A percentile compares a stretch with the other conserved stretches of the same genome.
phyloP scores from a whole-genome alignment of 2,329 filamentous ascomycete genomes.

The Beauveria bassiana region DNA sequence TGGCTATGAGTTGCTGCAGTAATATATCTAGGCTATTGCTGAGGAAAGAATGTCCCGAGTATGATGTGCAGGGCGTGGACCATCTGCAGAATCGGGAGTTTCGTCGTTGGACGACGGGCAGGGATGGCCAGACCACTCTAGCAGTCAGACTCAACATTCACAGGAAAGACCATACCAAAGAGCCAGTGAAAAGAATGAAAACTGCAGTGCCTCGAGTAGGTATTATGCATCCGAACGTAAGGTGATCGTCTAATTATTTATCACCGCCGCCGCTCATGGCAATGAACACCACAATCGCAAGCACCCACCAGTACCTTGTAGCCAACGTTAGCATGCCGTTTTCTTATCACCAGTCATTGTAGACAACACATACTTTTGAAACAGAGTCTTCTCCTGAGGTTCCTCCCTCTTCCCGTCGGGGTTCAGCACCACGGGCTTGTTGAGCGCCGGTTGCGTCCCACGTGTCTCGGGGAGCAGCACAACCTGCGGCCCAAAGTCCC shows the following conservation, averaged over 20 bases:
- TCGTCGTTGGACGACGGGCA: neutral
- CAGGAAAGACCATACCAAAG: neutral
- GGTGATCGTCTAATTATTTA: constrained; percentile 43
- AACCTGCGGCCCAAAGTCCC: constrained; percentile 57
- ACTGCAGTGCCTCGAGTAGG: neutral
- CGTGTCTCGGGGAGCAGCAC: constrained; percentile 37
- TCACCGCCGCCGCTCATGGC: constrained; percentile 45
- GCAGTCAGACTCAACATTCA: neutral
- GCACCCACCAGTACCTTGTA: constrained; percentile 58
- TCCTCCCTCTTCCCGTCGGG: constrained; percentile 52
- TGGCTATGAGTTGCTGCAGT: neutral
- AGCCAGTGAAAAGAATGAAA: neutral
- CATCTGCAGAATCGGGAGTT: neutral
- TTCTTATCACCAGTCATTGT: neutral
- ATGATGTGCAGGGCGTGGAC: neutral
- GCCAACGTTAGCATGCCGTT: constrained; percentile 25
- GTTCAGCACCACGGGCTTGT: constrained; percentile 55
- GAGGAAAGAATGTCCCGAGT: too few species aligned
- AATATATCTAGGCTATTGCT: neutral
- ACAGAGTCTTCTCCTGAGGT: constrained; percentile 53
- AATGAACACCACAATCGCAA: constrained; percentile 46
- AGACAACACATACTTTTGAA: constrained; percentile 49
- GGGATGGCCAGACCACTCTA: neutral
- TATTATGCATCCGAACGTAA: constrained; percentile 1
- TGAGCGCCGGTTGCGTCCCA: constrained; percentile 52